These are phyloP conservation scores for Trichomonas vaginalis DNA, from an alignment of 208 protist species.

Conservation along the genomic window DNA sequence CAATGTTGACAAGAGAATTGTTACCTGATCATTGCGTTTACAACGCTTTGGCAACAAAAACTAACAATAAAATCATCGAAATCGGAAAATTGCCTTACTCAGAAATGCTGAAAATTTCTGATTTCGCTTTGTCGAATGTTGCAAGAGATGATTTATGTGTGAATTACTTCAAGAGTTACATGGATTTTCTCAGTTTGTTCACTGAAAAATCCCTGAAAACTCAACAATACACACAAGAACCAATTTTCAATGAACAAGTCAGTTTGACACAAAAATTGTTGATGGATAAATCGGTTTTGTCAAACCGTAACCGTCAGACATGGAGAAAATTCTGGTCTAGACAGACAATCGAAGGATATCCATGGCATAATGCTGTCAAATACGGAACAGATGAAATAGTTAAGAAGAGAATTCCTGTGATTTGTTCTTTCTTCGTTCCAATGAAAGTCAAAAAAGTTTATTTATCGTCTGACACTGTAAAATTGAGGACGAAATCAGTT, in stretches of 20 bases:
- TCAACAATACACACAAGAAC: neutral
- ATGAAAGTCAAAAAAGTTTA: neutral
- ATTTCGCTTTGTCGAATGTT: neutral
- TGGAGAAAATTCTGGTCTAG: neutral
- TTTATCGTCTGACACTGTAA: neutral
- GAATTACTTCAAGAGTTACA: neutral
- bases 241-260: neutral
- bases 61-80: neutral
- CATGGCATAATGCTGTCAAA: neutral
- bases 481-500: neutral
- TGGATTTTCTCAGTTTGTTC: neutral
- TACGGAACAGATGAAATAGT: neutral
- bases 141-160: neutral
- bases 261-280: neutral
- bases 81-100: neutral
- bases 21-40: neutral
- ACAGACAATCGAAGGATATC: neutral
- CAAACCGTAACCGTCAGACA: neutral
- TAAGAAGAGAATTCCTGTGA: neutral
- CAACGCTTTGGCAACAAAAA: neutral
- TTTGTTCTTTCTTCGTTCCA: neutral
- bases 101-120: neutral
- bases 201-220: neutral
- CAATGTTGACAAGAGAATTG: neutral
- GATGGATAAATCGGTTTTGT: neutral